Conservation (phyloP, 352 stramenopile species). For the Globisporangium viniferum region DNA sequence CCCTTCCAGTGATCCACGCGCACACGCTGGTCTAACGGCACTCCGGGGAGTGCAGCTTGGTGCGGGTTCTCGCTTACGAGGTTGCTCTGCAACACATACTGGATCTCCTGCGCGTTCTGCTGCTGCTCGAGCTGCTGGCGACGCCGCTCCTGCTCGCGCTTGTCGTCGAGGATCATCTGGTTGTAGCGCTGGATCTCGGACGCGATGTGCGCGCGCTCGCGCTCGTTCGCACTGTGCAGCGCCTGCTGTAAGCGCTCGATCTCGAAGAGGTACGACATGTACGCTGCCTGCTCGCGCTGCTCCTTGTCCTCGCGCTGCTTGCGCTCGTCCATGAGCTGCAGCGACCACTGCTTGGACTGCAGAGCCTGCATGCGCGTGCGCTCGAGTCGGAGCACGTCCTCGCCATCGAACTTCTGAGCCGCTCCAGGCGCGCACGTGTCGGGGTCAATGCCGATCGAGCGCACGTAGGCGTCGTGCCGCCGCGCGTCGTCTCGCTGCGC, state of each 20-base stretch:
- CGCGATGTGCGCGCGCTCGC: conserved; percentile 41
- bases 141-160: conserved; percentile 33
- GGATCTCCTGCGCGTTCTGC: conserved; percentile 53
- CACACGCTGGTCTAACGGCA: conserved; percentile 47
- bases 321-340: conserved; percentile 50
- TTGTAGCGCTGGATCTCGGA: conserved; percentile 59
- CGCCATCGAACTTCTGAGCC: conserved; percentile 68
- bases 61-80: conserved; percentile 70
- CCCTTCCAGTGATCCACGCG: conserved; percentile 83
- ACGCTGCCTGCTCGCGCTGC: conserved; percentile 33
- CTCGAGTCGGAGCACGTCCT: conserved; percentile 56
- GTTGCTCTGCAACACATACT: conserved; percentile 54
- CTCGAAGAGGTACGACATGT: conserved; percentile 48
- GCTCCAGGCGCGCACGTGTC: conserved; percentile 49
- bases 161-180: conserved; percentile 38
- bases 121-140: conserved; percentile 44
- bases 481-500: conserved; percentile 25
- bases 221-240: conserved; percentile 53
- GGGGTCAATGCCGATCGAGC: conserved; percentile 42
- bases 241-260: conserved; percentile 55
- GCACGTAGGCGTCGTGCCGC: conserved; percentile 29
- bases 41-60: conserved; percentile 40
- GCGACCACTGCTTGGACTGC: conserved; percentile 69
- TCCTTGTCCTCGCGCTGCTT: conserved; percentile 37
- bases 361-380: conserved; percentile 58